phyloP scores from a whole-genome alignment of 495 filamentous ascomycete genomes.

The Podospora tetraspora region DNA sequence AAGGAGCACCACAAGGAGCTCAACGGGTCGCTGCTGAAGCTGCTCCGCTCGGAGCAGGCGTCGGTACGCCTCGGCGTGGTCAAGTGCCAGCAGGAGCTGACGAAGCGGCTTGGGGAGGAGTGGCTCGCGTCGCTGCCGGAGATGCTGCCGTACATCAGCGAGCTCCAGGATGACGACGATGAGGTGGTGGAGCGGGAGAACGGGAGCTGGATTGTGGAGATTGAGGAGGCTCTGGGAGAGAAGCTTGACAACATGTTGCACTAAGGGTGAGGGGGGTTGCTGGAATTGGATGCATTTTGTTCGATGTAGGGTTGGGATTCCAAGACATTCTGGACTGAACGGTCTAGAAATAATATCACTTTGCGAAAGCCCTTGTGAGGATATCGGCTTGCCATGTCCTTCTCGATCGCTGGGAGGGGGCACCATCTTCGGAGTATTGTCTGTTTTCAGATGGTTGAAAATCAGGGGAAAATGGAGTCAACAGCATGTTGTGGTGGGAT shows the following conservation, averaged over 20 bases:
- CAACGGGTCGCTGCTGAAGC: constrained; percentile 67
- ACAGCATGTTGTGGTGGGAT: neutral
- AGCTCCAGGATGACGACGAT: constrained; percentile 93
- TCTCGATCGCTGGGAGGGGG: neutral
- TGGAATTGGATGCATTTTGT: neutral
- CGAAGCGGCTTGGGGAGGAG: constrained; percentile 76
- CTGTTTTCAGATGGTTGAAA: neutral
- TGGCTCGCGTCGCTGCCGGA: constrained; percentile 87
- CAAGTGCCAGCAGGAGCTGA: constrained; percentile 70
- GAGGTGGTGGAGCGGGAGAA: constrained; percentile 86
- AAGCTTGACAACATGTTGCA: constrained; percentile 85
- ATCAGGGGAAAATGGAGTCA: neutral
- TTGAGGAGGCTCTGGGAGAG: constrained; percentile 83
- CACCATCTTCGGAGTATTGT: neutral
- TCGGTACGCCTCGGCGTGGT: constrained; percentile 70
- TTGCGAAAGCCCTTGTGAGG: neutral
- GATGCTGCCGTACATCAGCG: constrained; percentile 90
- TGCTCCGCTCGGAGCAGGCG: constrained; percentile 63
- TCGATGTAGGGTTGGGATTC: neutral
- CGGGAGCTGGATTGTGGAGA: constrained; percentile 74
- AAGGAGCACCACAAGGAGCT: constrained; percentile 85
- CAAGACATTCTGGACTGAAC: neutral
- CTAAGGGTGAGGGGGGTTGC: constrained; percentile 32
- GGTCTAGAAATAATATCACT: neutral
- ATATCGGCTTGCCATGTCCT: neutral